These are phyloP conservation scores for Penicillium vulpinum DNA, from an alignment of 2,329 filamentous ascomycete species.

Conservation along the genomic window DNA sequence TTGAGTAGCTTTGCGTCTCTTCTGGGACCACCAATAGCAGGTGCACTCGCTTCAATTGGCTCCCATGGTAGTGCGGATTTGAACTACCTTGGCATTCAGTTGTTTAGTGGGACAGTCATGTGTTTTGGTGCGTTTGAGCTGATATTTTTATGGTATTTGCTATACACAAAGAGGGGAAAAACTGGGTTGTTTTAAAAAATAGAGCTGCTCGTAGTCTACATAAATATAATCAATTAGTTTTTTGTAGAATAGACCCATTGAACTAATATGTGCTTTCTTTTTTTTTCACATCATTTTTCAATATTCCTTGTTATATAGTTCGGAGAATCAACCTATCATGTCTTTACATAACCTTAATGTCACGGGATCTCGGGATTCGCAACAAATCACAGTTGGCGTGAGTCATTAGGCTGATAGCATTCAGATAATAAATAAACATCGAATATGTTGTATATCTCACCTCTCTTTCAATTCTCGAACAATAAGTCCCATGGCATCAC, in stretches of 20 bases:
- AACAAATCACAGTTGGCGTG: conserved; percentile 2
- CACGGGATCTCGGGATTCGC: neutral
- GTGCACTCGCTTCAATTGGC: conserved; percentile 45
- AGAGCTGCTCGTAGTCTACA: neutral
- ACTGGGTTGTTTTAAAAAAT: conserved; percentile 18
- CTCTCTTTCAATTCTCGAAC: neutral
- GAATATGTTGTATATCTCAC: neutral
- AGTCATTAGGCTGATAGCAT: neutral
- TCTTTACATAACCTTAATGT: neutral
- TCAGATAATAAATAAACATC: neutral
- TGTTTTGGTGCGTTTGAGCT: conserved; percentile 41
- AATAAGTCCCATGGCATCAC: neutral
- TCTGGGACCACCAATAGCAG: conserved; percentile 52
- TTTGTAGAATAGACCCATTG: neutral
- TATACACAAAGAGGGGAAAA: conserved; percentile 18
- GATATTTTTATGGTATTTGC: conserved; percentile 19
- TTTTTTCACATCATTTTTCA: neutral
- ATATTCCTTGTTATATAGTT: neutral
- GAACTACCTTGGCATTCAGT: conserved; percentile 47
- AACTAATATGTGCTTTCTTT: neutral
- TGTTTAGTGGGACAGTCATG: conserved; percentile 46
- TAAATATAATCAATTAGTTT: neutral
- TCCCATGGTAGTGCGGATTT: conserved; percentile 25
- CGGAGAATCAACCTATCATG: neutral
- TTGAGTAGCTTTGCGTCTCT: conserved; percentile 51